Conservation (phyloP, 1,284 basidiomycete species). For the Cutaneotrichosporon cutaneum region DNA sequence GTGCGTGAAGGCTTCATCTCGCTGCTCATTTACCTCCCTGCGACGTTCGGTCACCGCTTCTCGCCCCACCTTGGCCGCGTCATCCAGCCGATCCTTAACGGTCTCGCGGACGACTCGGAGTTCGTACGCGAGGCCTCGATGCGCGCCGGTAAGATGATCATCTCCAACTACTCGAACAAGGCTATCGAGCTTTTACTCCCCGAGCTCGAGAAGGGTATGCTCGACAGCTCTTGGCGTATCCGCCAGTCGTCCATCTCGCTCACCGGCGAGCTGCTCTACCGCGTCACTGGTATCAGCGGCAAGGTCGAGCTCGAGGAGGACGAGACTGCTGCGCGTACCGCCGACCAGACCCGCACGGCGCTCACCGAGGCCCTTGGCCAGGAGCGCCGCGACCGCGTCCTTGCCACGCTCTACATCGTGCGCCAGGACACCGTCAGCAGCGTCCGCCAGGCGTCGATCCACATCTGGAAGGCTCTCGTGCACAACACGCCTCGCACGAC, state of each 20-base stretch:
- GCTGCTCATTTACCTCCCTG: conserved; percentile 90
- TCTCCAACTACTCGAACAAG: conserved; percentile 87
- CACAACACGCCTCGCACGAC: conserved; percentile 63
- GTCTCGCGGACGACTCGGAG: conserved; percentile 91
- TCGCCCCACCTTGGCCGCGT: conserved; percentile 93
- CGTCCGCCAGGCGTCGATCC: conserved; percentile 87
- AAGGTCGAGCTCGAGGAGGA: conserved; percentile 86
- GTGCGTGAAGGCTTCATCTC: conserved; percentile 99
- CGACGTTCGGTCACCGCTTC: conserved; percentile 92
- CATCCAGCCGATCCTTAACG: conserved; percentile 86
- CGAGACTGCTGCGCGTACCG: conserved; percentile 63
- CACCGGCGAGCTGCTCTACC: conserved; percentile 93
- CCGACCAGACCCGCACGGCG: conserved; percentile 76
- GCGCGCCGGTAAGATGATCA: conserved; percentile 98
- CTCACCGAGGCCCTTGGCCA: conserved; percentile 83
- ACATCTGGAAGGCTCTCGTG: conserved; percentile 98
- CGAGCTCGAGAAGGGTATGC: conserved; percentile 92
- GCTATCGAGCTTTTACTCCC: conserved; percentile 93
- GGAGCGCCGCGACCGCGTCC: conserved; percentile 84
- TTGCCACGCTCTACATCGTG: conserved; percentile 84
- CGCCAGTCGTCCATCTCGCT: conserved; percentile 91
- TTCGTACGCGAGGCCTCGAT: conserved; percentile 94
- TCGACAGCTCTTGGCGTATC: conserved; percentile 92
- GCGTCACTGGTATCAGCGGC: conserved; percentile 94
- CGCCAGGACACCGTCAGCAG: conserved; percentile 89